Base-by-base conservation (phyloP, 192 early-diverging fungal genomes). In the Helicostylum pulchrum region DNA sequence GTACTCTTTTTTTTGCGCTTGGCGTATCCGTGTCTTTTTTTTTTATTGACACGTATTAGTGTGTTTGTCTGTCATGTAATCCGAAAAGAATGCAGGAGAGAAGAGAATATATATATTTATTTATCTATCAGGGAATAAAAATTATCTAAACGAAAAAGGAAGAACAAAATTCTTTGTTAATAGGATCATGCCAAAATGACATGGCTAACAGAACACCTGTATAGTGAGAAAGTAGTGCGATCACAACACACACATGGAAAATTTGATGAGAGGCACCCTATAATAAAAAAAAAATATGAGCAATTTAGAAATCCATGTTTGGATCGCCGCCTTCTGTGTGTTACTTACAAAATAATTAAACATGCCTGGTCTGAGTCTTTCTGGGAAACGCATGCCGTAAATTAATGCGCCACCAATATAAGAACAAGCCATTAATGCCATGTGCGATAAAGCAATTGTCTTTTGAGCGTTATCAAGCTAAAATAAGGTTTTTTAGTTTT, bases 201-300 rank as follows among this genome's bases (percentile, higher is more conserved):
- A 82, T 79, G 15, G 87, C 85, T 45, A 75, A 73, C 19, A 77
- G 81, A 17, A 92, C 83, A 48, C 88, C 92, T 53, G 82, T 50
- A 51, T 87, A 93, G 66, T 94, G 92, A 46, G 78, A 61, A 5
- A 79, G 19, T 23, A 91, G 87, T 9, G 91, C 95, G 7, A 80
- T 54, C 8, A 96, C 78, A 2, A 95, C 92, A 57, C 88, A 85
- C 3, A 91, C 26, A 61, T 97, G 95, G 66, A 93, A 95, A 45
- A 97, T 93, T 78, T 97, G 95, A 68, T 95, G 94, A 39, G 90
- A 92, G 2, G 90, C 76, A 44, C 78, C 67, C 83, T 88, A n/a
- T n/a, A n/a, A n/a, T n/a, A n/a, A 71, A 21, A 47, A 23, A 68
- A 17, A 44, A 36, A 68, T 34, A 49, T 51, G 14, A 9, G 12